Evolutionary conservation across 1,284 basidiomycete species (phyloP), one percentile per base, ranked within the genome.

Genomic region (Sporisorium graminicola): DNA sequence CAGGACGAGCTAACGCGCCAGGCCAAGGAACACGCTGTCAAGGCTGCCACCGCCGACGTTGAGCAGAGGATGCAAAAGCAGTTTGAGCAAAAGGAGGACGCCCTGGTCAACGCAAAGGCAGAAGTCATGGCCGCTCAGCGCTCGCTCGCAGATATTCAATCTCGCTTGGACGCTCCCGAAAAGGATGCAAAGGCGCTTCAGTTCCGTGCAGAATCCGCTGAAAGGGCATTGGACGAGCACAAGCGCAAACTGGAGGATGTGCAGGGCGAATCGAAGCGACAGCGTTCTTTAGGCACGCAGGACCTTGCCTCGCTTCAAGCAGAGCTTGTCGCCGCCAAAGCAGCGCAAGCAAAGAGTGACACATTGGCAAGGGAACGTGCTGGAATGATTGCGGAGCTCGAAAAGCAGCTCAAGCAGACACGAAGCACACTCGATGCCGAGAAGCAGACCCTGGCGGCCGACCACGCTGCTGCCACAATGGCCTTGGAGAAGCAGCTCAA

Each of bases 11-110:
- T 20, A 7, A 46, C 64, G 13, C 56, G 57, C 3, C 59, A 72
- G 8, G 42, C 56, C 5, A 64, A 66, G 47, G 50, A 51, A 1
- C 55, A 27, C 33, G 69, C 60, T 27, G 59, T 72, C 29, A 57
- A 46, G 27, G 46, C 55, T 3, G 74, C 74, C 12, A 43, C 55
- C 9, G 33, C 54, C n/a, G 74, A 69, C 12, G 64, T 58, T n/a
- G 68, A 71, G 51, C 43, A 76, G 40, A 61, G 47, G 22, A 43
- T 62, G 56, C 43, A 61, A 1, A 22, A 27, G 26, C 57, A 76
- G n/a, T 6, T 66, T 18, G 54, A 68, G 18, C 64, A 68, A 40
- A 71, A 62, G 35, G 68, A 71, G n/a, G 63, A 71, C 22, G 59
- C 58, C 2, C 58, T 71, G 1, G 63, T 65, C 54, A 65, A 71